These are phyloP conservation scores for Tinospora cordifolia DNA, from an alignment of 164 flowering plant species.

Conservation along the genomic window DNA sequence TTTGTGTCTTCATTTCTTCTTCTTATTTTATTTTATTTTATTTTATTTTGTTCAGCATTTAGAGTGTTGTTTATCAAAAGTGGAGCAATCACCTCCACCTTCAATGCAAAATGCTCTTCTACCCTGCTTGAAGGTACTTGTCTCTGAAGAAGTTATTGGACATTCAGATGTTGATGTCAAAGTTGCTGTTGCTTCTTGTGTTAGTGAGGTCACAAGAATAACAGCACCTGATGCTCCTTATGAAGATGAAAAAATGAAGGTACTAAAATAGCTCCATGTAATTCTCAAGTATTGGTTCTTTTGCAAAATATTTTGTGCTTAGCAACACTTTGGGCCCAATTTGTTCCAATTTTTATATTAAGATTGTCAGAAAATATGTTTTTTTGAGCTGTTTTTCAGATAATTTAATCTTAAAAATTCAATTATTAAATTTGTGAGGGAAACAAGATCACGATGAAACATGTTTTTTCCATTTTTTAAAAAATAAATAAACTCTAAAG, in stretches of 20 bases:
- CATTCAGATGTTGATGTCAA: slow-evolving; percentile 61
- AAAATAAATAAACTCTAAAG: too few species aligned
- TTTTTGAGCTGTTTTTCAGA: too few species aligned
- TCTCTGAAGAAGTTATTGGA: slow-evolving; percentile 37
- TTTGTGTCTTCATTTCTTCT: slow-evolving; percentile 2
- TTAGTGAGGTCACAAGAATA: slow-evolving; percentile 76
- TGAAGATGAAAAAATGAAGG: slow-evolving; percentile 81
- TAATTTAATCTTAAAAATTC: too few species aligned
- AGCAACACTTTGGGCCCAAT: not conserved
- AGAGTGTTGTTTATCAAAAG: slow-evolving; percentile 43
- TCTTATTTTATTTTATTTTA: too few species aligned
- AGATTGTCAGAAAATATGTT: too few species aligned
- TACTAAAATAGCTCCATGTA: slow-evolving; percentile 11
- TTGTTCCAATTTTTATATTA: too few species aligned
- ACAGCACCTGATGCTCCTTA: slow-evolving; percentile 87
- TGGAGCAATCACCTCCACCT: slow-evolving; percentile 66
- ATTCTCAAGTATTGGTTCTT: not conserved
- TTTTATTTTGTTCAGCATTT: slow-evolving; percentile 55
- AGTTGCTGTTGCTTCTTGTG: slow-evolving; percentile 67
- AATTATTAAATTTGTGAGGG: too few species aligned
- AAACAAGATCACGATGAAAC: too few species aligned
- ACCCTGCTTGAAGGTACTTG: slow-evolving; percentile 50
- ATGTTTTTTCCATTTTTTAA: too few species aligned
- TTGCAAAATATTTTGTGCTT: not conserved
- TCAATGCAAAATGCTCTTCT: slow-evolving; percentile 44